Conservation (phyloP, 202 grass and related monocot genomes). For the Schoenoplectus tabernaemontani region DNA sequence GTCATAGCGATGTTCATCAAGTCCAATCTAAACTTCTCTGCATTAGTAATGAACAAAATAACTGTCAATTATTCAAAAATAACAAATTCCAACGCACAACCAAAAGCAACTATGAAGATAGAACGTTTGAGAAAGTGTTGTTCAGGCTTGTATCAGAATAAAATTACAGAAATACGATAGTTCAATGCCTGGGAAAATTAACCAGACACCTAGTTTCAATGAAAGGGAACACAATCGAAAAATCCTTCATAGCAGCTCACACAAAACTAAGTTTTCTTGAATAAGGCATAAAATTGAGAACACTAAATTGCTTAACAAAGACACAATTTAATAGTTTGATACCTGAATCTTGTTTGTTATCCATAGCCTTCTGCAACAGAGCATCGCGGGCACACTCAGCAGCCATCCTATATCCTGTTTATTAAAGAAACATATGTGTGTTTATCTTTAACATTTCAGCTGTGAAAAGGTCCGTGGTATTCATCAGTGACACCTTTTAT, state of each 20-base stretch:
- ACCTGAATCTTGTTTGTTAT: conserved; percentile 93
- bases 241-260: neutral
- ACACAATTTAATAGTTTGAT: conserved; percentile 5
- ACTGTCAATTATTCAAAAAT: conserved; percentile 1
- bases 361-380: conserved; percentile 66
- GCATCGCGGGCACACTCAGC: conserved; percentile 65
- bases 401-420: conserved; percentile 85
- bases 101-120: neutral
- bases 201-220: neutral
- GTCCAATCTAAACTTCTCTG: conserved; percentile 81
- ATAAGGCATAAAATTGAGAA: neutral
- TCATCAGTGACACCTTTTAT: neutral
- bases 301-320: neutral
- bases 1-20: conserved; percentile 98
- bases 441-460: neutral
- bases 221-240: neutral
- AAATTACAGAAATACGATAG: neutral
- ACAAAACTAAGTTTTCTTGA: neutral
- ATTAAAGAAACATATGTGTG: neutral
- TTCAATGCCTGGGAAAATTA: neutral
- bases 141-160: neutral
- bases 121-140: neutral
- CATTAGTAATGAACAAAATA: conserved; percentile 7
- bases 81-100: neutral
- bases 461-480: neutral